phyloP scores from a whole-genome alignment of 202 grass and related monocot species.

The Carex sylvatica region DNA sequence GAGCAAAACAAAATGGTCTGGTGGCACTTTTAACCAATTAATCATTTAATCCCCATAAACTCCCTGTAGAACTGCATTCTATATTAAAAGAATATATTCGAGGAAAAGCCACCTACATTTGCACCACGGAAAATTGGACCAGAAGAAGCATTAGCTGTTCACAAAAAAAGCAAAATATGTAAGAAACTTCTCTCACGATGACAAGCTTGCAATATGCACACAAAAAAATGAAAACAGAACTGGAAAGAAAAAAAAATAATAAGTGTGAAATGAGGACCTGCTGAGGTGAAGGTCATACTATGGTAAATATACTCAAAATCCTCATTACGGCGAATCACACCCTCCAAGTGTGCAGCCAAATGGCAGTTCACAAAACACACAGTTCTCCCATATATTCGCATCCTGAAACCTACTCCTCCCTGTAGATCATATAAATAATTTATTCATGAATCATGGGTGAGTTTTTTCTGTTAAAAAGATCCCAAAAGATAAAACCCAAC shows the following conservation, averaged over 20 bases:
- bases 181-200: constrained; percentile 29
- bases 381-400: constrained; percentile 70
- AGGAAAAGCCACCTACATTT: constrained; percentile 52
- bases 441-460: background rate
- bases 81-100: background rate
- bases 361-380: constrained; percentile 97
- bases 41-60: background rate
- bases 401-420: constrained; percentile 87
- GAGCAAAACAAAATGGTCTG: constrained; percentile 27
- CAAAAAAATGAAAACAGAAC: background rate
- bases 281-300: constrained; percentile 60
- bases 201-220: background rate
- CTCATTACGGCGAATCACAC: constrained; percentile 75
- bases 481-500: constrained; percentile 13
- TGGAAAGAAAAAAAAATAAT: constrained; percentile 12
- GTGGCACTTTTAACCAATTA: constrained; percentile 15
- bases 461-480: background rate
- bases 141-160: constrained; percentile 56
- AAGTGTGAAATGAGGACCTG: constrained; percentile 38
- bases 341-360: constrained; percentile 94
- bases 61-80: background rate
- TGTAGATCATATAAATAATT: constrained; percentile 22
- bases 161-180: constrained; percentile 5
- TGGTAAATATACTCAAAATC: constrained; percentile 87
- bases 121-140: constrained; percentile 46